Percentiles rank a stretch among this genome's conserved stretches.
These are phyloP conservation scores for Gossypium anomalum DNA, from an alignment of 345 rosid genomes.

Conservation along the genomic window DNA sequence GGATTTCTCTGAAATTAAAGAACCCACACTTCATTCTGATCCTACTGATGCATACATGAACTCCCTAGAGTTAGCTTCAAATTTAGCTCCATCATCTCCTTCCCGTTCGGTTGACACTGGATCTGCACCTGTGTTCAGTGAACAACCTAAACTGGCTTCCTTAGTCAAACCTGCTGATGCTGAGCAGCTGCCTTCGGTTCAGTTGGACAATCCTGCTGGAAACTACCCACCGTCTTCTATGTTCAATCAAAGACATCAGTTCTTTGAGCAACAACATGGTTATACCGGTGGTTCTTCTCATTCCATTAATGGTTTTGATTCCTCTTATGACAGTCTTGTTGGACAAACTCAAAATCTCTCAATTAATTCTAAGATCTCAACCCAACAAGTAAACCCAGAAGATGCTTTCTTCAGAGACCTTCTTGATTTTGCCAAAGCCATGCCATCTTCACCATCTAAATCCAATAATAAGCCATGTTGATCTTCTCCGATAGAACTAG, in stretches of 20 bases:
- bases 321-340: conserved; percentile 53
- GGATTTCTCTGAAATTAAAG: conserved; percentile 32
- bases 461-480: conserved; percentile 63
- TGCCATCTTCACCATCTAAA: conserved; percentile 68
- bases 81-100: conserved; percentile 25
- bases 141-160: conserved; percentile 44
- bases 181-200: conserved; percentile 65
- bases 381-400: conserved; percentile 63
- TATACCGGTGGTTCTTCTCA: conserved; percentile 22
- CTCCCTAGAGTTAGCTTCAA: conserved; percentile 37
- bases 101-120: conserved; percentile 15
- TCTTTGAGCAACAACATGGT: conserved; percentile 38
- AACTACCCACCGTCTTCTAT: conserved; percentile 64
- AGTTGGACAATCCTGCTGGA: conserved; percentile 52
- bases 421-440: conserved; percentile 77
- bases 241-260: conserved; percentile 67
- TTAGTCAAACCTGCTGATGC: conserved; percentile 26
- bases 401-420: conserved; percentile 86
- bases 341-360: conserved; percentile 65
- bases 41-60: conserved; percentile 30
- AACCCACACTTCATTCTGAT: conserved; percentile 29
- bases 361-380: conserved; percentile 42
- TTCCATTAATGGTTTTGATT: conserved; percentile 44
- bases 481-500: conserved; percentile 10
- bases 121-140: conserved; percentile 26